Conservation (phyloP, 2,329 filamentous ascomycete species). For the Neonectria ditissima region DNA sequence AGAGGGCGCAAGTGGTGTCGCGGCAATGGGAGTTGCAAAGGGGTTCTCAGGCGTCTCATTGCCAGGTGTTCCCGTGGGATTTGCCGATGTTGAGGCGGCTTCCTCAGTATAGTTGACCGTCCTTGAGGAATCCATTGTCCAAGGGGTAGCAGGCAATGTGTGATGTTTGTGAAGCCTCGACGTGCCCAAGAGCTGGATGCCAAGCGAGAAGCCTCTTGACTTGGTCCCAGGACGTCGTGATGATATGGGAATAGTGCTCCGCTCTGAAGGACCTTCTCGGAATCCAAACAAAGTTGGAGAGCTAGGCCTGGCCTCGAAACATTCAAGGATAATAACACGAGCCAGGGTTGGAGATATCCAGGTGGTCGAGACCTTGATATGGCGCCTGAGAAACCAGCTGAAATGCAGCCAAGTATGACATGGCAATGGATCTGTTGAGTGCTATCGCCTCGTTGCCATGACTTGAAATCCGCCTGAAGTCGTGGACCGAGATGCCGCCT, state of each 20-base stretch:
- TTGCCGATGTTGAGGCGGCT: constrained; percentile 17
- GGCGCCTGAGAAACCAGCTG: constrained; percentile 18
- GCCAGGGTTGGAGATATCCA: constrained; percentile 8
- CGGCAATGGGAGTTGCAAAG: constrained; percentile 36
- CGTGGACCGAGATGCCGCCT: background rate
- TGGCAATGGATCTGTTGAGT: constrained; percentile 23
- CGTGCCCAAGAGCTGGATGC: constrained; percentile 28
- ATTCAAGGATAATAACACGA: constrained; percentile 12
- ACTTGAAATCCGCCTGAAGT: constrained; percentile 11
- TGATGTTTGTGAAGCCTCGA: constrained; percentile 14
- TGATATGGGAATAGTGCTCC: constrained; percentile 19
- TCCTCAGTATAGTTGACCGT: constrained; percentile 31
- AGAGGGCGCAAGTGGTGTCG: constrained; percentile 36
- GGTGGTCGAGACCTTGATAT: constrained; percentile 18
- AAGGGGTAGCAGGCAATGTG: constrained; percentile 28
- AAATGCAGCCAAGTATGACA: constrained; percentile 23
- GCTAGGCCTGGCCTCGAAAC: background rate
- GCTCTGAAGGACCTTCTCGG: constrained; percentile 9
- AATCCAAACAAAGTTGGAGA: constrained; percentile 10
- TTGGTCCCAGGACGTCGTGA: constrained; percentile 19
- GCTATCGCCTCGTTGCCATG: constrained; percentile 10
- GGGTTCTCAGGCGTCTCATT: constrained; percentile 36
- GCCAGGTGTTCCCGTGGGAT: constrained; percentile 30
- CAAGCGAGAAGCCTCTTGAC: constrained; percentile 10
- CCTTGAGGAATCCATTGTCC: constrained; percentile 36